phyloP scores from a whole-genome alignment of 805 yeast genomes.

The Candida pseudoglaebosa region DNA sequence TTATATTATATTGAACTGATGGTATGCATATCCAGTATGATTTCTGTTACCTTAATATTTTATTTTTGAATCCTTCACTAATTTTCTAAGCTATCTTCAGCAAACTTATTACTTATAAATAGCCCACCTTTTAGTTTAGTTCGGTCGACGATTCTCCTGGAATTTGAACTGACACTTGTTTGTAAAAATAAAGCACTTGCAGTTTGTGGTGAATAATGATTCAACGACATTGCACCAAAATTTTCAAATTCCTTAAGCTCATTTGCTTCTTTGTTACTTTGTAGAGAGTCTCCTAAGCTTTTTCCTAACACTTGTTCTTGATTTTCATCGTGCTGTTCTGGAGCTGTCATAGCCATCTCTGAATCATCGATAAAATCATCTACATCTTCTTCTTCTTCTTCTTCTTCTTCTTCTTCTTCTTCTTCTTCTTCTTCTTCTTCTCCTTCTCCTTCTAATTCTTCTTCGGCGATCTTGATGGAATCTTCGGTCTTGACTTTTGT shows the following conservation, averaged over 20 bases:
- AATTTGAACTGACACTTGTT: not conserved
- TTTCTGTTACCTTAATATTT: no score
- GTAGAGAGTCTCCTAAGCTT: not conserved
- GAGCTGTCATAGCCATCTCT: not conserved
- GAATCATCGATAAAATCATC: conserved; percentile 3
- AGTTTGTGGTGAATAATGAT: not conserved
- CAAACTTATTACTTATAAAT: not conserved
- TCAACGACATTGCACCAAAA: not conserved
- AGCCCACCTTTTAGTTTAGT: conserved; percentile 4
- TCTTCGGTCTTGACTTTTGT: not conserved
- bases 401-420: no score
- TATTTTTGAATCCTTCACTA: not conserved
- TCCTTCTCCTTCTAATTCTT: no score
- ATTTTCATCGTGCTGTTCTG: not conserved
- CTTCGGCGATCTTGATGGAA: not conserved
- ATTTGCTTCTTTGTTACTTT: not conserved
- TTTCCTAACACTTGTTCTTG: not conserved
- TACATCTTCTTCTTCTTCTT: no score
- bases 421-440: no score
- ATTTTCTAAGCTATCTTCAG: not conserved
- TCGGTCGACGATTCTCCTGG: not conserved
- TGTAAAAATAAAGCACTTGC: not conserved
- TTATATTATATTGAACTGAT: no score
- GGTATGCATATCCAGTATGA: no score
- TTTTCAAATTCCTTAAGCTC: not conserved